These are phyloP conservation scores for Deinandra increscens DNA, from an alignment of 129 eudicot genomes.

Conservation along the genomic window DNA sequence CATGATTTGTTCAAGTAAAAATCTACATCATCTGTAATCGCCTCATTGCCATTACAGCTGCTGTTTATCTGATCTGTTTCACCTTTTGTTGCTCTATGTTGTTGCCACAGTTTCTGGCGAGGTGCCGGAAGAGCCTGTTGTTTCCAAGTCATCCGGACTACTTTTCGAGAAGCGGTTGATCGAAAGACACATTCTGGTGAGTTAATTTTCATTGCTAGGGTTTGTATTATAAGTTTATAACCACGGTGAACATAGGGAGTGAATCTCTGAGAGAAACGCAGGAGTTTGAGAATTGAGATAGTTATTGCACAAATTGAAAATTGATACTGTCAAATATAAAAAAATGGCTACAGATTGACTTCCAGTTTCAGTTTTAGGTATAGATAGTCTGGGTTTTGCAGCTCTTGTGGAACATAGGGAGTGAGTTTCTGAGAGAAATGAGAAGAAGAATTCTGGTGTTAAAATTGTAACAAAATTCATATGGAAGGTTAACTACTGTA, in stretches of 20 bases:
- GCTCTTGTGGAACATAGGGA: conserved; percentile 1
- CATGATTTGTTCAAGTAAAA: conserved; percentile 83
- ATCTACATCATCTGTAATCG: neutral
- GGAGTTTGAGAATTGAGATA: neutral
- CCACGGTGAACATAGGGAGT: neutral
- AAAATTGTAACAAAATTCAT: neutral
- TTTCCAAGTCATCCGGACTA: conserved; percentile 77
- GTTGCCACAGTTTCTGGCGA: conserved; percentile 84
- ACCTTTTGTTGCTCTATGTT: conserved; percentile 8
- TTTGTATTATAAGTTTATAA: neutral
- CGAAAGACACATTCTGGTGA: conserved; percentile 69
- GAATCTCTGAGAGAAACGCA: too few relatives aligned
- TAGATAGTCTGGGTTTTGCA: neutral
- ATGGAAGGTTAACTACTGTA: neutral
- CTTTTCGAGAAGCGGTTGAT: conserved; percentile 86
- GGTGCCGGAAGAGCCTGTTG: conserved; percentile 98
- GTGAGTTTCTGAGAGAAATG: neutral
- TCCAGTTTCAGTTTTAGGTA: neutral
- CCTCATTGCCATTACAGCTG: neutral
- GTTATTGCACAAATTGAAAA: neutral
- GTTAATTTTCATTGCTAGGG: conserved; percentile 20
- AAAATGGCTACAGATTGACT: neutral
- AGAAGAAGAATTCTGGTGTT: neutral
- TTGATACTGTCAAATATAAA: neutral
- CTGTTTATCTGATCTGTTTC: conserved; percentile 29